Conservation (phyloP, 805 yeast species). For the Myxozyma neglecta region DNA sequence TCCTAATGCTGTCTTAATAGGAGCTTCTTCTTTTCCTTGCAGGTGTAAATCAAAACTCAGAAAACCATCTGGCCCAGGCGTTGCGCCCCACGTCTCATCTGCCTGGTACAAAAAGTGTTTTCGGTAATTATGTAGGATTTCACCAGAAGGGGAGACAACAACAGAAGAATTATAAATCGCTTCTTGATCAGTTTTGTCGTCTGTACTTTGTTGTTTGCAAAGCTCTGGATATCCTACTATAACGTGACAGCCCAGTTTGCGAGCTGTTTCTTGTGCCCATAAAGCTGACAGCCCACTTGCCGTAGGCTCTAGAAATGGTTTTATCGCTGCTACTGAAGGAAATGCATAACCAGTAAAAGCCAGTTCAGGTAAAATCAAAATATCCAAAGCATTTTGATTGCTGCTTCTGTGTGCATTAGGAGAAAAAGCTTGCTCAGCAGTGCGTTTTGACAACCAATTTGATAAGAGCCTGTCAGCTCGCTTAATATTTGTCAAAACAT, state of each 20-base stretch:
- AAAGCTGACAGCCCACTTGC: conserved; percentile 50
- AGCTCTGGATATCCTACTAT: conserved; percentile 81
- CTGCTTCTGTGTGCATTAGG: neutral
- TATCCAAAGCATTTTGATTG: conserved; percentile 44
- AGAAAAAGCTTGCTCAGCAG: neutral
- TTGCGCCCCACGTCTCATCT: conserved; percentile 78
- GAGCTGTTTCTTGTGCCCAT: conserved; percentile 52
- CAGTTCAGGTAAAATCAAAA: conserved; percentile 79
- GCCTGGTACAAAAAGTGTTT: conserved; percentile 76
- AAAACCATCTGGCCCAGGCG: conserved; percentile 66
- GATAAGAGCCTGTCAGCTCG: conserved; percentile 18
- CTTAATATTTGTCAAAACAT: conserved; percentile 11
- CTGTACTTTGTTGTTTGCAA: neutral
- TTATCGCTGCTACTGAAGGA: conserved; percentile 47
- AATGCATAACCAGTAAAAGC: conserved; percentile 76
- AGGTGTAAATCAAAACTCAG: conserved; percentile 46
- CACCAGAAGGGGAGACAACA: conserved; percentile 60
- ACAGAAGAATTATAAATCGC: conserved; percentile 69
- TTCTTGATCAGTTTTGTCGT: neutral
- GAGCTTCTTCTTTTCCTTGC: neutral
- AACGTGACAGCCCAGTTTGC: conserved; percentile 25
- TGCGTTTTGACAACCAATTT: neutral
- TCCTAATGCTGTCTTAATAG: conserved; percentile 60
- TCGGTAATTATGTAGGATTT: conserved; percentile 62
- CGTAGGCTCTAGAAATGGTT: conserved; percentile 57